Conservation (phyloP, 208 protist species). For the Acanthamoeba triangularis region DNA sequence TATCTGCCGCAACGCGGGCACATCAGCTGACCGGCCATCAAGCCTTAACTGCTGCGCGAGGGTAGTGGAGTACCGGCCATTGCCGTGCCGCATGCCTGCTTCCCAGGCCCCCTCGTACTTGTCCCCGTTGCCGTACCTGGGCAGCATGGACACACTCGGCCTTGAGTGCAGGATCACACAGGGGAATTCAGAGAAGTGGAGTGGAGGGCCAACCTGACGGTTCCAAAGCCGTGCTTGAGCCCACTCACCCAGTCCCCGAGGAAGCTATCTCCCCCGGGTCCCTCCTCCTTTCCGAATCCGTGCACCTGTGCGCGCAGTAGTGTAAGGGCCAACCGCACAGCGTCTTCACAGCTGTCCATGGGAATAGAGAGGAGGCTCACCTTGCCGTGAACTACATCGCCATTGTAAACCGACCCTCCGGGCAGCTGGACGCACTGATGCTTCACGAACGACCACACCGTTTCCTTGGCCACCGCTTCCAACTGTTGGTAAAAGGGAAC, state of each 20-base stretch:
- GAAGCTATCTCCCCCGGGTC: background rate
- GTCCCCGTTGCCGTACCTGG: slow-evolving; percentile 44
- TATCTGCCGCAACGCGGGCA: background rate
- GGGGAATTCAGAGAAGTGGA: background rate
- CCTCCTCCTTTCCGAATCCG: slow-evolving; percentile 12
- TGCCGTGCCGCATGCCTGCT: background rate
- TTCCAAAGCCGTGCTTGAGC: slow-evolving; percentile 38
- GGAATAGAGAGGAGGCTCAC: background rate
- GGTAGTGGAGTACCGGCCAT: background rate
- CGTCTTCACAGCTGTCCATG: background rate
- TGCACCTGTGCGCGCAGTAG: background rate
- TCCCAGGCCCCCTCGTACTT: slow-evolving; percentile 48
- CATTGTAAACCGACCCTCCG: slow-evolving; percentile 3
- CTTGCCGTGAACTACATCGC: slow-evolving; percentile 16
- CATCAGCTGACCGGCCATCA: too few relatives aligned
- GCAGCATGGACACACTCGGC: background rate
- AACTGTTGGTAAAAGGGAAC: background rate
- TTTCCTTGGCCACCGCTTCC: slow-evolving; percentile 21
- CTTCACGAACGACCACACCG: background rate
- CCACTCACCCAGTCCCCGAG: slow-evolving; percentile 20
- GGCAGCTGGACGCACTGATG: slow-evolving; percentile 9
- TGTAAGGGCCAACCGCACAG: too few relatives aligned
- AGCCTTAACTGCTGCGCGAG: too few relatives aligned
- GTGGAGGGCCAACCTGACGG: background rate
- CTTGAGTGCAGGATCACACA: too few relatives aligned